Conservation (phyloP, 345 rosid genomes). For the Chamaenerion angustifolium region DNA sequence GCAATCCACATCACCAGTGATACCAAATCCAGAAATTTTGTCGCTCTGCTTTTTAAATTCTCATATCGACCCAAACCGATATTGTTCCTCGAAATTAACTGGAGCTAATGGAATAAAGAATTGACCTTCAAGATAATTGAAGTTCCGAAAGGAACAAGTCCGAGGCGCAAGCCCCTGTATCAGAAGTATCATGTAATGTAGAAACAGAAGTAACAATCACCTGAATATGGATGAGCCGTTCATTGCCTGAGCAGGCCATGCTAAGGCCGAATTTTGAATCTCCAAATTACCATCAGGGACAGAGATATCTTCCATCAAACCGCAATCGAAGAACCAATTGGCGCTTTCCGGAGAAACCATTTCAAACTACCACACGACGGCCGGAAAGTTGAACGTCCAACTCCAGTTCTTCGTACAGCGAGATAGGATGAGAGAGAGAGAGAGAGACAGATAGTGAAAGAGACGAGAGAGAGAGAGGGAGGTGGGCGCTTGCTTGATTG, state of each 20-base stretch:
- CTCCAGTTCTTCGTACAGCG: conserved; percentile 8
- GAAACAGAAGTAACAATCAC: conserved; percentile 12
- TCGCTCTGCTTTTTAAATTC: no score
- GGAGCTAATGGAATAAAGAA: no score
- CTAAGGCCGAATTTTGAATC: conserved; percentile 42
- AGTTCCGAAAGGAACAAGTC: no score
- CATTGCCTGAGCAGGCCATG: conserved; percentile 56
- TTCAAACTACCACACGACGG: conserved; percentile 7
- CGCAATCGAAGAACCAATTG: conserved; percentile 51
- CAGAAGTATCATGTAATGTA: no score
- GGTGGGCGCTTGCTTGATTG: conserved; percentile 27
- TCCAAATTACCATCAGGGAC: conserved; percentile 43
- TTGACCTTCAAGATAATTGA: no score
- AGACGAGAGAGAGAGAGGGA: conserved; percentile 2
- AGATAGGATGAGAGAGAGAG: conserved; percentile 2
- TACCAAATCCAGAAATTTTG: no score
- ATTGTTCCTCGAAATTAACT: no score
- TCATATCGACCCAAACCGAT: no score
- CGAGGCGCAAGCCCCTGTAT: no score
- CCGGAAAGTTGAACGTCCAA: not conserved
- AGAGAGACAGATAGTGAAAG: not conserved
- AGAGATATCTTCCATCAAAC: conserved; percentile 59
- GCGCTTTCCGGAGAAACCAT: conserved; percentile 69
- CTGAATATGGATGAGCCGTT: conserved; percentile 48
- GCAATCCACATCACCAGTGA: no score